These are phyloP conservation scores for Chrysopogon serrulatus DNA, from an alignment of 176 grass and related monocot species.

Conservation along the genomic window DNA sequence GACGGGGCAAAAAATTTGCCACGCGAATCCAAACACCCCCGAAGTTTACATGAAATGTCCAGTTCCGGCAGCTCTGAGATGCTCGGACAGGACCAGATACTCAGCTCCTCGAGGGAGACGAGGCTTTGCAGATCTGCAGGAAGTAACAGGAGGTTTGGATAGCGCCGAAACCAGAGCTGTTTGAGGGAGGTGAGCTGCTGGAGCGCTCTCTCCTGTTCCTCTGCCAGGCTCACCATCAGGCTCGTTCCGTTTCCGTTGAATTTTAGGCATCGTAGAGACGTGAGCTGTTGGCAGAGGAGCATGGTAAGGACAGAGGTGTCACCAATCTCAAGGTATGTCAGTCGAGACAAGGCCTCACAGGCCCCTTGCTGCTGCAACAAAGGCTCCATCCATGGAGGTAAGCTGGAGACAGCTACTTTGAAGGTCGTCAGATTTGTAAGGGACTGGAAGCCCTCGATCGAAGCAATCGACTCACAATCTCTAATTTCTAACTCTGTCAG, in stretches of 20 bases:
- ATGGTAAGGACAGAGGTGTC: not conserved
- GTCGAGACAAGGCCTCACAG: not conserved
- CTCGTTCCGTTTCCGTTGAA: not conserved
- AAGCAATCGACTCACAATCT: not conserved
- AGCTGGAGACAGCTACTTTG: not conserved
- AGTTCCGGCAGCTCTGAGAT: not conserved
- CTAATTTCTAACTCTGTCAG: not conserved
- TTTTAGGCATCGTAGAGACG: not conserved
- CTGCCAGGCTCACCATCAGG: not conserved
- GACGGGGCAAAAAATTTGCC: too few species aligned
- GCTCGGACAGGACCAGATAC: not conserved
- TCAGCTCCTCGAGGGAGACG: not conserved
- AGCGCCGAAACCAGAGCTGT: rapidly evolving
- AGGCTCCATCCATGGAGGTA: not conserved
- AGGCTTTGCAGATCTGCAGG: not conserved
- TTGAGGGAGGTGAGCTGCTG: not conserved
- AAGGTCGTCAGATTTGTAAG: not conserved
- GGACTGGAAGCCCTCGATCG: not conserved
- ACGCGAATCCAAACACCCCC: too few species aligned
- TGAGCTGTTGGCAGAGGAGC: not conserved
- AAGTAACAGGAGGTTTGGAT: not conserved
- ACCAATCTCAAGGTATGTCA: not conserved
- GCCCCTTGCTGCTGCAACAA: not conserved
- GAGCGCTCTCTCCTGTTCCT: not conserved
- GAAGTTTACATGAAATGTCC: not conserved